phyloP scores from a whole-genome alignment of 1,284 basidiomycete species.

The Cryptococcus sp. region DNA sequence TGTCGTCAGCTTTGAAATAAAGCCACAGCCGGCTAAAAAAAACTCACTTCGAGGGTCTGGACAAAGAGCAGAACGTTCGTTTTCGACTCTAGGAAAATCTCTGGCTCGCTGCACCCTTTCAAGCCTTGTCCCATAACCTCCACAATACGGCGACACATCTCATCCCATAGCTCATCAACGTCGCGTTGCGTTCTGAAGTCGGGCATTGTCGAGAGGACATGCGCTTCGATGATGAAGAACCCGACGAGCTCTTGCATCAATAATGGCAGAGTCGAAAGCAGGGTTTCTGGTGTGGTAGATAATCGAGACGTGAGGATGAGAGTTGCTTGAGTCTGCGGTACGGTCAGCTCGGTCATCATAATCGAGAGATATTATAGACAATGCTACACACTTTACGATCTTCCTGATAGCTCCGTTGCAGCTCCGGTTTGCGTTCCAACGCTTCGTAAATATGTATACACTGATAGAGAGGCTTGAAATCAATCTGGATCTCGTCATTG shows the following conservation, averaged over 20 bases:
- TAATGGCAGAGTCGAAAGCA: constrained; percentile 57
- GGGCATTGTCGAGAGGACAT: constrained; percentile 82
- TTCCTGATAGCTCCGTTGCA: constrained; percentile 90
- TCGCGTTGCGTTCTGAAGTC: constrained; percentile 83
- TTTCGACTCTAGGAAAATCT: constrained; percentile 81
- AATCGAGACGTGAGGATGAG: constrained; percentile 75
- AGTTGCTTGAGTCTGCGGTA: constrained; percentile 83
- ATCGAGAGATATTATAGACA: neutral
- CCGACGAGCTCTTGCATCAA: constrained; percentile 94
- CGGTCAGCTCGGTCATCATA: neutral
- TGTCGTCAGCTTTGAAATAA: neutral
- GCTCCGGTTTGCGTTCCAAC: constrained; percentile 81
- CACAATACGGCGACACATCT: constrained; percentile 75
- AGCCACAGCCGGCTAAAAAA: neutral
- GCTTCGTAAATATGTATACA: constrained; percentile 97
- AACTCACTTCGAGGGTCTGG: constrained; percentile 82
- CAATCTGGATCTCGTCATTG: constrained; percentile 82
- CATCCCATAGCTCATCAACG: constrained; percentile 96
- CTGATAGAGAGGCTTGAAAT: constrained; percentile 94
- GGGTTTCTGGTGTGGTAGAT: constrained; percentile 50
- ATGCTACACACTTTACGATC: constrained; percentile 75
- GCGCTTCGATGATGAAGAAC: constrained; percentile 95
- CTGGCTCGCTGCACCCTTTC: constrained; percentile 74
- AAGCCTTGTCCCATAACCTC: constrained; percentile 74
- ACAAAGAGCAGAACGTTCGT: constrained; percentile 83